Base-by-base conservation (phyloP, 2,329 filamentous ascomycete species). In the Beauveria brongniartii region DNA sequence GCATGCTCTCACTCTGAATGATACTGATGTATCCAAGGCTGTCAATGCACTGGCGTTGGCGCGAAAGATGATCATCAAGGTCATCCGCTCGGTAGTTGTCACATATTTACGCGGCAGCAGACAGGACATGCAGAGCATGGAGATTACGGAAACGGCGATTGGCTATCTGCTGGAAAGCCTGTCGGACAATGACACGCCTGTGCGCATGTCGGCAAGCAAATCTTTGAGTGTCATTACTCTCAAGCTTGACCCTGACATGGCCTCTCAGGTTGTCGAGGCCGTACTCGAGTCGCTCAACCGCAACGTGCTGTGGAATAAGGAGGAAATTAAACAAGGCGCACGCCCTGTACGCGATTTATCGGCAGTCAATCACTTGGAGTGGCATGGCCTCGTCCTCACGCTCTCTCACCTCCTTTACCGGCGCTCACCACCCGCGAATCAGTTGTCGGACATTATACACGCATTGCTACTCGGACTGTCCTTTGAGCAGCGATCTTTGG, bases 321-420 rank as follows among this genome's bases (percentile, higher is more conserved):
- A 74, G 64, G 72, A 71, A n/a, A 63, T 63, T 5, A 65, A 70
- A 28, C 55, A 71, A 1, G 68, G 69, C 0, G 72, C 69, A 7
- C 71, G 74, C 46, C 72, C 73, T 2, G 71, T 68, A 18, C 78
- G 82, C 46, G 85, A 94, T 69, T 76, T 96, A 41, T 86, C 85
- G 47, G 86, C 87, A 9, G 91, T 95, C 16, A 87, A 95, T 71
- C 82, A 90, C 18, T 79, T 93, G 28, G 86, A 88, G 72, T 99
- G 94, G 94, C 94, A 99, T 72, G 94, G 94, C 0, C 74, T 97
- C 43, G 92, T 92, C 68, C 80, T 99, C 50, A 94, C 94, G 0
- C 78, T 99, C 3, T 87, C 91, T 0, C 91, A 97, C 72, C 77
- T 96, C 1, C 79, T 97, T 1, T 97, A 96, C 74, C 86, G 91